Base-by-base conservation (phyloP, 148 eudicot genomes). In the Agrostemma githago region DNA sequence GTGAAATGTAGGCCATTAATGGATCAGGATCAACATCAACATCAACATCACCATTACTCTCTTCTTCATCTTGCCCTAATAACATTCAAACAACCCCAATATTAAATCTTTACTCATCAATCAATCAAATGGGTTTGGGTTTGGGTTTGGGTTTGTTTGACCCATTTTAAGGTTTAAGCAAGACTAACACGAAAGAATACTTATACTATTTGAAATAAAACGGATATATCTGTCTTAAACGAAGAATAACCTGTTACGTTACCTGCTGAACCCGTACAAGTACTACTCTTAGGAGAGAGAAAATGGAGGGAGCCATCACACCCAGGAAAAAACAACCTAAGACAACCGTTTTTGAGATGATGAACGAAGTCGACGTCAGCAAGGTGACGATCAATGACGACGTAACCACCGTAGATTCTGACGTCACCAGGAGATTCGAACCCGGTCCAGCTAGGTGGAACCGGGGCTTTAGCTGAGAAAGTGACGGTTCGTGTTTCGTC, bases 231-330 rank as follows among this genome's bases (percentile, higher is more conserved):
- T 1, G 34, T 26, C 34, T 0, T 26, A 26, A 26, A 26, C 34
- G 34, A 26, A 26, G 1, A 26, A 26, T 26, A 26, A 26, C 34
- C 34, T 1, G 34, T 26, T 26, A 26, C 34, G 34, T 26, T 26
- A 26, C 34, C 34, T 26, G 34, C 34, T 26, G 34, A 26, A 26
- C 34, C 34, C 1, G 34, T 26, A 26, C 34, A 26, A 26, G 34
- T 26, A 26, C 34, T 26, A 1, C 34, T 26, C 34, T 26, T 26
- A n/a, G 70, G 48, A 66, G 70, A n/a, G 53, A 66, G 70, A 41
- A 66, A 66, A 42, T 64, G 77, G 51, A 74, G 77, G 9, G 77
- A 46, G 8, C 77, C 77, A 8, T 74, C 70, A 51, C 58, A 63
- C 16, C 12, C 15, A 16, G 70, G 70, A 16, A 74, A 63, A 37